Evolutionary conservation across 805 yeast genomes (phyloP).

Genomic region (Henningerozyma blattae): DNA sequence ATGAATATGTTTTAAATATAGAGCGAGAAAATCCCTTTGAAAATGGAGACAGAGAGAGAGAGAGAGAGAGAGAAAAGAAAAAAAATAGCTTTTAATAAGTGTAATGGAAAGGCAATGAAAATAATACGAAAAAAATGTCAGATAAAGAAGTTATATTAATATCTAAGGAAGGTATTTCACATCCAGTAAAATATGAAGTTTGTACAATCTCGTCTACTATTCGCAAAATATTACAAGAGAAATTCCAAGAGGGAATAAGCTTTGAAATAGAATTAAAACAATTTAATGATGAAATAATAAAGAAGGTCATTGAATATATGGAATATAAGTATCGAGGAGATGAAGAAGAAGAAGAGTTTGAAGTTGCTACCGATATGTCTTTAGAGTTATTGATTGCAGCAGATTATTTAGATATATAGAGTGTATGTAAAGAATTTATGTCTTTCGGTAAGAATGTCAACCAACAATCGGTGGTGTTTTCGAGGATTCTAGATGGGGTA

Average conservation of each 20-base stretch:
- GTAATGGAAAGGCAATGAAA: no score
- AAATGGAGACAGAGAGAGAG: no score
- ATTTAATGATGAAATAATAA: constrained; percentile 59
- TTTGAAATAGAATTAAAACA: constrained; percentile 40
- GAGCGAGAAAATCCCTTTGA: no score
- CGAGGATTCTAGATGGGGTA: no score
- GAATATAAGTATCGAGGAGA: constrained; percentile 45
- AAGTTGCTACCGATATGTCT: constrained; percentile 89
- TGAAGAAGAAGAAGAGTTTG: constrained; percentile 64
- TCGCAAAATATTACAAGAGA: constrained; percentile 40
- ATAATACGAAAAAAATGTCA: no score
- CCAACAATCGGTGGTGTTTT: no score
- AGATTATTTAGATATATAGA: constrained; percentile 40
- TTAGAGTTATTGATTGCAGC: constrained; percentile 86
- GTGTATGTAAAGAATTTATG: no score
- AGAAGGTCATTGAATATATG: constrained; percentile 75
- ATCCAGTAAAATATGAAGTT: constrained; percentile 54
- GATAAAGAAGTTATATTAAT: no score
- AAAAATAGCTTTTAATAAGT: no score
- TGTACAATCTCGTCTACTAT: constrained; percentile 64
- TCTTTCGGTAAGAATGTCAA: no score
- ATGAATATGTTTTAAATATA: no score
- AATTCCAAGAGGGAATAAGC: constrained; percentile 39
- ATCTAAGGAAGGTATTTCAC: constrained; percentile 60
- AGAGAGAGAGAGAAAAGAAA: no score